phyloP scores from a whole-genome alignment of 352 stramenopile genomes.

The Phytopythium aichiense region DNA sequence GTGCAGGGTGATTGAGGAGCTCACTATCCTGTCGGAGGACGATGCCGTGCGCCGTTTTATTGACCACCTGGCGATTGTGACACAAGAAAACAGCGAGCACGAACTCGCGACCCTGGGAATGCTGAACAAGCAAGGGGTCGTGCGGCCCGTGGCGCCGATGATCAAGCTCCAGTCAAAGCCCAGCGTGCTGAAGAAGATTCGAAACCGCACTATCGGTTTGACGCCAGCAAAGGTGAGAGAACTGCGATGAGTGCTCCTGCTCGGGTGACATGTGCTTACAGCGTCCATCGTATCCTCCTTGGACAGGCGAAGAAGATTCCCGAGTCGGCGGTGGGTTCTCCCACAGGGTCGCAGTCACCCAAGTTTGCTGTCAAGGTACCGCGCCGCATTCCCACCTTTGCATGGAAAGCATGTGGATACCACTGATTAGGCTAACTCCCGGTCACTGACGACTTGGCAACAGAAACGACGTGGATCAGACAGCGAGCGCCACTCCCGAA shows the following conservation, averaged over 20 bases:
- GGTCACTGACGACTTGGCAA: background rate
- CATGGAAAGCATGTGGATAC: background rate
- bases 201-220: constrained; percentile 9
- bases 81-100: constrained; percentile 30
- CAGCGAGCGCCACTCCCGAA: constrained; percentile 33
- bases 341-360: background rate
- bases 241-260: background rate
- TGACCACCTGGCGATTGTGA: constrained; percentile 20
- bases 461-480: constrained; percentile 36
- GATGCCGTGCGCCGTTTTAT: constrained; percentile 26
- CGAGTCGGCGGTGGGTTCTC: background rate
- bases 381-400: background rate
- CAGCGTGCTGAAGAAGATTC: constrained; percentile 18
- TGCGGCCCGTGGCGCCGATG: constrained; percentile 18
- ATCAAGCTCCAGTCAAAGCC: constrained; percentile 24
- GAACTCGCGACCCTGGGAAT: constrained; percentile 31
- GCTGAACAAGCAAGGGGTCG: constrained; percentile 36
- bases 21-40: constrained; percentile 26
- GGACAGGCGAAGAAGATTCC: background rate
- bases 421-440: background rate
- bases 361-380: background rate
- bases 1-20: constrained; percentile 34
- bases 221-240: background rate
- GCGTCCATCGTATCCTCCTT: background rate
- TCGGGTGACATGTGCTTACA: background rate